Conservation (phyloP, 768 basidiomycete genomes). For the Inosperma sp. region DNA sequence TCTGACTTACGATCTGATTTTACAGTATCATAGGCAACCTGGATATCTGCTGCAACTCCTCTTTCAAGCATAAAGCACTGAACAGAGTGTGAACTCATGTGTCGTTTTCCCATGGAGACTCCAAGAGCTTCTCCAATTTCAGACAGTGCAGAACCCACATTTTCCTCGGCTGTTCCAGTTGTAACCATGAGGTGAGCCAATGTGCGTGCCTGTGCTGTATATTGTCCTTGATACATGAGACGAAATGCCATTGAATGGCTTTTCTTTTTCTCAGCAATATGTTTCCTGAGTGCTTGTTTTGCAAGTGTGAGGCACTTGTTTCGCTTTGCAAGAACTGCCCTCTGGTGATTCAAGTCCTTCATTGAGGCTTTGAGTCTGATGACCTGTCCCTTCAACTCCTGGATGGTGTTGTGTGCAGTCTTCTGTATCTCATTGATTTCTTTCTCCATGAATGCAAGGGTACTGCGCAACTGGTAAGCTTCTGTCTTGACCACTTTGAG, state of each 20-base stretch:
- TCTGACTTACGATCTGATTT: background rate
- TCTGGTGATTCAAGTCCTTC: background rate
- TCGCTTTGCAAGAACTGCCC: background rate
- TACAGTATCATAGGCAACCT: constrained; percentile 5
- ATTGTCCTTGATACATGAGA: constrained; percentile 2
- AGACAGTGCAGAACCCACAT: constrained; percentile 4
- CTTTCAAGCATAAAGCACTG: background rate
- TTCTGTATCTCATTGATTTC: background rate
- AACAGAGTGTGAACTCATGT: constrained; percentile 1
- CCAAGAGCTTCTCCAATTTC: constrained; percentile 1
- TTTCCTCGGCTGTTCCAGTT: constrained; percentile 6
- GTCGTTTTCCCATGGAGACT: constrained; percentile 7
- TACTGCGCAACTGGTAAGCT: background rate
- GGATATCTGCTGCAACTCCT: constrained; percentile 1
- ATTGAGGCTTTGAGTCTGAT: background rate
- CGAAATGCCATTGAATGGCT: background rate
- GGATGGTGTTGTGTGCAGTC: background rate
- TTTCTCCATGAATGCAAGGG: background rate
- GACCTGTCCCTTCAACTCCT: background rate
- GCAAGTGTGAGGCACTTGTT: background rate
- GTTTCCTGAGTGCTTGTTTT: background rate
- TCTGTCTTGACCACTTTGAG: background rate
- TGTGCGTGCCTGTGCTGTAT: background rate
- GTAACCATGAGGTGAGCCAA: constrained; percentile 5
- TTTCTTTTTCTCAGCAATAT: background rate